Evolutionary conservation across 2,329 filamentous ascomycete species (phyloP), one percentile per base, ranked within the genome.

Genomic region (Colletotrichum karsti): DNA sequence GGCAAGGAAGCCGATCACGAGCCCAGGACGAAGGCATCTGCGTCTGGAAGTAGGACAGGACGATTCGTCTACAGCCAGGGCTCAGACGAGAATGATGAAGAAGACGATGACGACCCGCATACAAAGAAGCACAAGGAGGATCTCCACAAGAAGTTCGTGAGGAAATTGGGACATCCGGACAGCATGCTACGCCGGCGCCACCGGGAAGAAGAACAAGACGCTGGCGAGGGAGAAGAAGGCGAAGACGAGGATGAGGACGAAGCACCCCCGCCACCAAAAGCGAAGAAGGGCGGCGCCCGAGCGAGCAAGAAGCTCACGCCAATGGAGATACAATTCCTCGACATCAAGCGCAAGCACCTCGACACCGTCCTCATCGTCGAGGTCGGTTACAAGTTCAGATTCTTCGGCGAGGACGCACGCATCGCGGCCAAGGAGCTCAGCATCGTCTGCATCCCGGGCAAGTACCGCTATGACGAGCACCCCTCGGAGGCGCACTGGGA

Each of bases 351-450:
- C 68, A 93, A 95, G 73, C 91, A 98, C 77, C 87, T 94, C 82
- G 96, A 98, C 76, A 96, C 95, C 0, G 75, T 99, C 20, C 85
- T 99, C 60, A 92, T 98, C 12, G 91, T 98, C 58, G 95, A 99
- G 78, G 96, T 98, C 8, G 96, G 96, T 56, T 99, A 99, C 82
- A 99, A 99, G 78, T 99, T 97, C 81, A 91, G 93, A 35, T 97
- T 99, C 82, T 97, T 97, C 76, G 96, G 96, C 10, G 95, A 98
- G 75, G 96, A 99, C 82, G 96, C 96, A 8, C 89, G 94, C 59
- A 88, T 90, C 60, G 96, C 95, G 5, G 93, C 95, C 12, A 97
- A 95, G 78, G 94, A 95, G 77, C 85, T 99, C 54, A 93, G 94
- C 67, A 98, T 99, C 72, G 92, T 99, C 41, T 99, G 96, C 78